These are phyloP conservation scores for Aspergillus saccharolyticus DNA, from an alignment of 495 filamentous ascomycete species.

Conservation along the genomic window DNA sequence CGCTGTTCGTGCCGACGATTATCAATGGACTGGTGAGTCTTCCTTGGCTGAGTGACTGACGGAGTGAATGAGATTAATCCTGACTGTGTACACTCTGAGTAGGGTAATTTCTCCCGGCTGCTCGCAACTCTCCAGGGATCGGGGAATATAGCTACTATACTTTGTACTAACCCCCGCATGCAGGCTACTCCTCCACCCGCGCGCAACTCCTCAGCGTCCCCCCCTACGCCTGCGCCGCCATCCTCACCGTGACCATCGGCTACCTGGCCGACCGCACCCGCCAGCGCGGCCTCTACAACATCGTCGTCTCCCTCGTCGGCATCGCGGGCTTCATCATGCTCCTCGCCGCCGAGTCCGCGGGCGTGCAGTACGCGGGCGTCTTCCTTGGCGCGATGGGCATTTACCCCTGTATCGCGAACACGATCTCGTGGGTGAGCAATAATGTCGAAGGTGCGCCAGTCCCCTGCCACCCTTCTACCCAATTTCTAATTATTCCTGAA, in stretches of 20 bases:
- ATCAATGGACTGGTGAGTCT: conserved; percentile 52
- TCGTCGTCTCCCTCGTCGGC: conserved; percentile 62
- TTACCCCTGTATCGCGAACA: conserved; percentile 89
- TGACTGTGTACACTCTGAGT: too few relatives aligned
- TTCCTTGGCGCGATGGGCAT: conserved; percentile 88
- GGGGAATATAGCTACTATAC: too few relatives aligned
- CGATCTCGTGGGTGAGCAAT: conserved; percentile 83
- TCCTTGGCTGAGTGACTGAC: background rate
- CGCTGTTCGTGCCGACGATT: conserved; percentile 84
- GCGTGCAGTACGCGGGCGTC: conserved; percentile 72
- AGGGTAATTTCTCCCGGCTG: background rate
- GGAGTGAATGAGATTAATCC: background rate
- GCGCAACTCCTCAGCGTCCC: conserved; percentile 84
- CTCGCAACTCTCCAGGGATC: too few relatives aligned
- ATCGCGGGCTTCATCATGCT: conserved; percentile 79
- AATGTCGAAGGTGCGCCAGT: conserved; percentile 63
- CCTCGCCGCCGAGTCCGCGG: conserved; percentile 51
- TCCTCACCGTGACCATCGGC: conserved; percentile 72
- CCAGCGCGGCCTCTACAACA: conserved; percentile 79
- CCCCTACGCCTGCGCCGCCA: conserved; percentile 77
- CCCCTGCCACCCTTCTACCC: background rate
- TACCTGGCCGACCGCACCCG: conserved; percentile 74
- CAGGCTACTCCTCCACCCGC: conserved; percentile 62
- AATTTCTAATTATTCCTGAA: background rate
- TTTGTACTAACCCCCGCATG: too few relatives aligned